Evolutionary conservation across 441 rosid genomes (phyloP), one percentile per base, ranked within the genome.

Genomic region (Gossypium schwendimanii): DNA sequence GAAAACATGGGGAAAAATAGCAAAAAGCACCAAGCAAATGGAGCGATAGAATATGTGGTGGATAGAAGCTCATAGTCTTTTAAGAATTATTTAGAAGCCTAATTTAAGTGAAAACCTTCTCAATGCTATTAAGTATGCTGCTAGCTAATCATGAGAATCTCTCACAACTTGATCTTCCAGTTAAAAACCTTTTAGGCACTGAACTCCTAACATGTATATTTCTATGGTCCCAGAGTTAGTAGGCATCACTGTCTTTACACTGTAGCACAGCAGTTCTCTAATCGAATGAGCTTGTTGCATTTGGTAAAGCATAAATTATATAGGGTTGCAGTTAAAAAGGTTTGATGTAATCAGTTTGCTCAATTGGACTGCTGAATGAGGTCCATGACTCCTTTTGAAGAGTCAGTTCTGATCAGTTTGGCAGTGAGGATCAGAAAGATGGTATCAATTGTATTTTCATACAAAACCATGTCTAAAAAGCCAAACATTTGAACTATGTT

Each of bases 321-420:
- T 14, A 44, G 18, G 15, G 20, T 45, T 24, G 21, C 58, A 47
- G 15, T 24, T 66, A 66, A 47, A 66, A 12, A 23, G 55, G 36
- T 45, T 23, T 45, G 20, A 23, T 65, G 70, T 23, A 45, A 45
- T 65, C 24, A 65, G 55, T 23, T 65, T 45, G 11, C 36, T 18
- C 33, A 45, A 23, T 65, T 33, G 47, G 55, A 14, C 55, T 21
- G 70, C 55, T 23, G 70, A 45, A 45, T 65, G 55, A 65, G 68
- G 36, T 65, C 55, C 2, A 3, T 4, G 36, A 14, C 21, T 65
- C 55, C 55, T 65, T 65, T 45, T 45, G 36, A 47, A 65, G 12
- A 21, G 39, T 65, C 20, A 3, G 14, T 45, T 45, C 55, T 23
- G 3, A 1, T 18, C 41, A 24, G 41, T 66, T 47, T 18, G 18